phyloP scores from a whole-genome alignment of 805 yeast species.

The Kregervanrija fluxuum region DNA sequence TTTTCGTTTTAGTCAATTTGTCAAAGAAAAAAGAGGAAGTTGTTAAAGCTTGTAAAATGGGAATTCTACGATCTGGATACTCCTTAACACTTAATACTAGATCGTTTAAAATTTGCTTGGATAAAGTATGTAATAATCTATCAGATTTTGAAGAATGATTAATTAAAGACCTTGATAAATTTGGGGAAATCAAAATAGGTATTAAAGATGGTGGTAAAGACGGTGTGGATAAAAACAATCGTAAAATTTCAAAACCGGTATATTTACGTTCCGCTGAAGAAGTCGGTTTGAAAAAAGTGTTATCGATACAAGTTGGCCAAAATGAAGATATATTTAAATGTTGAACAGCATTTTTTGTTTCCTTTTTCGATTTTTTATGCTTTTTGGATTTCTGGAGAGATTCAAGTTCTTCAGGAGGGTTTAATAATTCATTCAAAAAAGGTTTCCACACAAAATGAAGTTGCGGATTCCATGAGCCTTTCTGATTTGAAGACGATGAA shows the following conservation, averaged over 20 bases:
- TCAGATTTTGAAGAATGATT: conserved; percentile 67
- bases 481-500: conserved; percentile 27
- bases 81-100: conserved; percentile 32
- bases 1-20: conserved; percentile 64
- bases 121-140: conserved; percentile 60
- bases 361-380: conserved; percentile 18
- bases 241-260: conserved; percentile 76
- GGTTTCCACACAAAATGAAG: conserved; percentile 73
- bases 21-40: conserved; percentile 69
- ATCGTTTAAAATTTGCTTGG: conserved; percentile 42
- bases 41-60: conserved; percentile 27
- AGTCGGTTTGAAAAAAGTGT: conserved; percentile 64
- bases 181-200: conserved; percentile 43
- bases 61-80: conserved; percentile 29
- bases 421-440: conserved; percentile 38
- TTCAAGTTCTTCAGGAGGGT: conserved; percentile 6
- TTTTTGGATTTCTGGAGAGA: conserved; percentile 28
- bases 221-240: conserved; percentile 33
- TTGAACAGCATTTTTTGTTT: neutral
- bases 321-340: conserved; percentile 45
- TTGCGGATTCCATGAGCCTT: conserved; percentile 67
- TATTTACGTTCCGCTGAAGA: conserved; percentile 82
- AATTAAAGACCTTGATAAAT: conserved; percentile 63
- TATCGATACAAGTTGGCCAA: conserved; percentile 77
- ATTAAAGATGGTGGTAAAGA: conserved; percentile 12